These are phyloP conservation scores for Zasmidium citrigriseum DNA, from an alignment of 2,329 filamentous ascomycete species.

Conservation along the genomic window DNA sequence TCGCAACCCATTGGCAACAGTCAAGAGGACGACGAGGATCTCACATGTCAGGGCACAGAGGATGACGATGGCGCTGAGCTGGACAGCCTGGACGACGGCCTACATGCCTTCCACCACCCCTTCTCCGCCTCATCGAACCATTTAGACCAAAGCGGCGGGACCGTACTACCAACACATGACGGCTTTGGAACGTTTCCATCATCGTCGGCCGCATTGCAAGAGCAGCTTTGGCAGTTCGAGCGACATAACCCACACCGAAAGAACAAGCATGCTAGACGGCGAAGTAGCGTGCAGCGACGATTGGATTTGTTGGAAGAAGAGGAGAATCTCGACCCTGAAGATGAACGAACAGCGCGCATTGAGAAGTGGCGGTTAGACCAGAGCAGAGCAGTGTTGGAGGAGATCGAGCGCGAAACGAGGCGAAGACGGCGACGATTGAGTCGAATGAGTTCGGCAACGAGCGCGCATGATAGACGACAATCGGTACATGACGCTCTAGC, in stretches of 20 bases:
- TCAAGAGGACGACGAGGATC: conserved; percentile 44
- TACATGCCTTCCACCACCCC: conserved; percentile 79
- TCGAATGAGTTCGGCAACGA: conserved; percentile 47
- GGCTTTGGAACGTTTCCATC: conserved; percentile 79
- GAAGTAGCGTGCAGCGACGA: conserved; percentile 59
- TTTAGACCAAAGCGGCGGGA: conserved; percentile 59
- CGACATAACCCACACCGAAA: conserved; percentile 73
- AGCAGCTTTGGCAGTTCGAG: conserved; percentile 88
- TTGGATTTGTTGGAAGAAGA: conserved; percentile 57
- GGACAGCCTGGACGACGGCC: conserved; percentile 88
- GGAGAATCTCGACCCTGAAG: conserved; percentile 56
- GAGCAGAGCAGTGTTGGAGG: conserved; percentile 78
- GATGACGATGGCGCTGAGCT: conserved; percentile 67
- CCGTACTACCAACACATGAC: conserved; percentile 87
- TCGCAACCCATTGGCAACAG: conserved; percentile 46
- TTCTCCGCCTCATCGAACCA: conserved; percentile 47
- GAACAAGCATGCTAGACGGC: conserved; percentile 51
- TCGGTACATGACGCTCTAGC: conserved; percentile 19
- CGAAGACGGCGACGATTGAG: conserved; percentile 62
- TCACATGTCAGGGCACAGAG: conserved; percentile 45
- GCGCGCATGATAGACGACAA: conserved; percentile 10
- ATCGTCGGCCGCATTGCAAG: conserved; percentile 62
- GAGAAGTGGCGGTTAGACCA: conserved; percentile 92
- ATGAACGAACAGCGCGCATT: conserved; percentile 79
- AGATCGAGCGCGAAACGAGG: conserved; percentile 84